Evolutionary conservation across 1,284 basidiomycete species (phyloP).

Genomic region (Trichosporon inkin): DNA sequence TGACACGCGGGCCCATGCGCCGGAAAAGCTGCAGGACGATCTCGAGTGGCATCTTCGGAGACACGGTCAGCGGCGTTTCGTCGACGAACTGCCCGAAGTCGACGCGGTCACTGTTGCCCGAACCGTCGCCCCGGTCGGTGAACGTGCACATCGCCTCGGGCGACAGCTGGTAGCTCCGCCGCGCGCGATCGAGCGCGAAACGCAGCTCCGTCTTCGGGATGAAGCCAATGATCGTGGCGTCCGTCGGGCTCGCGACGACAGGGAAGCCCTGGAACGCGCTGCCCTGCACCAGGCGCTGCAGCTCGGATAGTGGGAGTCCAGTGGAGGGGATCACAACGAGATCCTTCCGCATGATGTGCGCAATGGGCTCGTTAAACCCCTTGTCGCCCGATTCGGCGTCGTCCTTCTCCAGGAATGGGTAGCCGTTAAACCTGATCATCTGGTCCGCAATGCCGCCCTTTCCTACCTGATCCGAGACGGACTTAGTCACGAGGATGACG

Average conservation of each 20-base stretch:
- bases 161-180: slow-evolving; percentile 60
- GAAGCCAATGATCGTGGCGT: slow-evolving; percentile 72
- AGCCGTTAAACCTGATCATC: slow-evolving; percentile 95
- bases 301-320: slow-evolving; percentile 69
- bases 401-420: slow-evolving; percentile 78
- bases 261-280: slow-evolving; percentile 88
- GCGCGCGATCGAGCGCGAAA: slow-evolving; percentile 76
- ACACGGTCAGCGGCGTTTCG: slow-evolving; percentile 88
- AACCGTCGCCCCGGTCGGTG: slow-evolving; percentile 42
- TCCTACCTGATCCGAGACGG: slow-evolving; percentile 92
- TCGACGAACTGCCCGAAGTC: slow-evolving; percentile 89
- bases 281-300: slow-evolving; percentile 66
- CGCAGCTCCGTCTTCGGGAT: slow-evolving; percentile 80
- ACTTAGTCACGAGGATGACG: slow-evolving; percentile 91
- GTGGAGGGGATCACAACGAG: slow-evolving; percentile 67
- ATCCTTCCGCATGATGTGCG: slow-evolving; percentile 80
- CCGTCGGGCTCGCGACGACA: slow-evolving; percentile 59
- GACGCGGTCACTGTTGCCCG: slow-evolving; percentile 49
- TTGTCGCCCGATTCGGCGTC: slow-evolving; percentile 92
- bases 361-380: slow-evolving; percentile 84
- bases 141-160: slow-evolving; percentile 70
- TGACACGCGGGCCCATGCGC: slow-evolving; percentile 90
- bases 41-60: slow-evolving; percentile 87
- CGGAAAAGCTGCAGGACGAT: slow-evolving; percentile 96
- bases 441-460: slow-evolving; percentile 94